Evolutionary conservation across 2,329 filamentous ascomycete species (phyloP).

Genomic region (Leptographium wingfieldii): DNA sequence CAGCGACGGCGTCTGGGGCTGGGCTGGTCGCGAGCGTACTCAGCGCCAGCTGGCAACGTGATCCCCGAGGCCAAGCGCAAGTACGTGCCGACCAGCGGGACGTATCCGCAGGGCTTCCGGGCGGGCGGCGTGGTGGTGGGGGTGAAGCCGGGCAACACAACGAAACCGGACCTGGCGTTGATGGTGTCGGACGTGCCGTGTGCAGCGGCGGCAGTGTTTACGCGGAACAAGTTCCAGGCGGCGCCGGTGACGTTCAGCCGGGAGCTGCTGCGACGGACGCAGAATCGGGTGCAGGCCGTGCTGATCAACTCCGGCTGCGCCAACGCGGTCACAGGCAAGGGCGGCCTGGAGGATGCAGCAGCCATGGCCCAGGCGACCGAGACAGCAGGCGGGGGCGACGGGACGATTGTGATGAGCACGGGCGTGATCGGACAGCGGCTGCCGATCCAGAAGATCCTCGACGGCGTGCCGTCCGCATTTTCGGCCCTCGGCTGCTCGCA

Average conservation of each 20-base stretch:
- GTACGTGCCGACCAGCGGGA: slow-evolving; percentile 74
- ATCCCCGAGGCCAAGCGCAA: slow-evolving; percentile 76
- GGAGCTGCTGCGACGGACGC: slow-evolving; percentile 52
- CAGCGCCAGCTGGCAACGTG: slow-evolving; percentile 41
- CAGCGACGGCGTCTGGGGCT: no score
- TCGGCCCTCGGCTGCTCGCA: slow-evolving; percentile 60
- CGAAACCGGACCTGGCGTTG: slow-evolving; percentile 80
- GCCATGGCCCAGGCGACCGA: slow-evolving; percentile 75
- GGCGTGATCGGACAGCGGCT: slow-evolving; percentile 95
- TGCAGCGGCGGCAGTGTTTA: slow-evolving; percentile 84
- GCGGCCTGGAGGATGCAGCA: slow-evolving; percentile 76
- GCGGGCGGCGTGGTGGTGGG: slow-evolving; percentile 82
- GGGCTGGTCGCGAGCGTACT: slow-evolving; percentile 28
- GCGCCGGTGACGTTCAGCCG: slow-evolving; percentile 83
- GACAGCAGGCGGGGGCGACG: slow-evolving; percentile 28
- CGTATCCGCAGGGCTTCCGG: slow-evolving; percentile 80
- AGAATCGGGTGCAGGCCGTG: slow-evolving; percentile 52
- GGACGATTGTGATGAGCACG: slow-evolving; percentile 94
- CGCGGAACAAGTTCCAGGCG: slow-evolving; percentile 95
- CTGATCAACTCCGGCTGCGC: slow-evolving; percentile 94
- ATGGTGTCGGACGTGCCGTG: slow-evolving; percentile 79
- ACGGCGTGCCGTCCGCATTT: slow-evolving; percentile 67
- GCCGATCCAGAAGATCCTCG: slow-evolving; percentile 80
- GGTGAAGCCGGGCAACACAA: slow-evolving; percentile 86
- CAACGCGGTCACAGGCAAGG: slow-evolving; percentile 89